Percentiles rank a stretch among this genome's conserved stretches.
Conservation (phyloP, 441 rosid species). For the Erysimum cheiri region DNA sequence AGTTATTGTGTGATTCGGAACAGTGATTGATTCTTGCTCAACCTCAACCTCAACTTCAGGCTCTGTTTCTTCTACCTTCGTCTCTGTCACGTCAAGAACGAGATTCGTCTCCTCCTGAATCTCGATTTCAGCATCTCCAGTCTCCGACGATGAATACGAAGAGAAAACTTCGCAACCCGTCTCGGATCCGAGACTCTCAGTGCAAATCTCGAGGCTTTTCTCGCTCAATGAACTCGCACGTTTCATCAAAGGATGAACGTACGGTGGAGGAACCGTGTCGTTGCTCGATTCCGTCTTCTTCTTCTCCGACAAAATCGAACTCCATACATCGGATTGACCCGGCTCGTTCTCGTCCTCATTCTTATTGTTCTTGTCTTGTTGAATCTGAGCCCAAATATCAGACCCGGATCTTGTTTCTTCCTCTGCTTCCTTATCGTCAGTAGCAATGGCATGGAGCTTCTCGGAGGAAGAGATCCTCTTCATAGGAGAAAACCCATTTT, state of each 20-base stretch:
- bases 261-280: conserved; percentile 57
- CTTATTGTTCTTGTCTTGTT: conserved; percentile 48
- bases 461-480: conserved; percentile 64
- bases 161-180: conserved; percentile 92
- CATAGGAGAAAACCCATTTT: conserved; percentile 55
- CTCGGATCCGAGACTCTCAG: conserved; percentile 96
- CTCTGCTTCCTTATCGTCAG: conserved; percentile 41
- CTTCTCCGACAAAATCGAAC: conserved; percentile 61
- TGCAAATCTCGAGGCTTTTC: conserved; percentile 87
- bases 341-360: conserved; percentile 40
- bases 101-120: conserved; percentile 25
- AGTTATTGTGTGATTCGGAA: conserved; percentile 12
- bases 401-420: conserved; percentile 33
- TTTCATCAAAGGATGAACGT: conserved; percentile 71
- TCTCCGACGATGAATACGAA: conserved; percentile 64
- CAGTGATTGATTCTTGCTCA: conserved; percentile 34
- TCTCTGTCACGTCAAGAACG: conserved; percentile 17
- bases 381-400: conserved; percentile 58
- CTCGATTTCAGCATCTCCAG: conserved; percentile 53
- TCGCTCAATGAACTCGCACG: conserved; percentile 63
- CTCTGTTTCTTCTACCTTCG: conserved; percentile 30
- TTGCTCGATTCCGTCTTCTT: conserved; percentile 40
- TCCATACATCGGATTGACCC: conserved; percentile 64
- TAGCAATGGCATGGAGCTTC: conserved; percentile 45
- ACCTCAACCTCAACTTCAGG: conserved; percentile 17